Base-by-base conservation (phyloP, 371 early-diverging fungal genomes). In the Rhizopus microsporus region DNA sequence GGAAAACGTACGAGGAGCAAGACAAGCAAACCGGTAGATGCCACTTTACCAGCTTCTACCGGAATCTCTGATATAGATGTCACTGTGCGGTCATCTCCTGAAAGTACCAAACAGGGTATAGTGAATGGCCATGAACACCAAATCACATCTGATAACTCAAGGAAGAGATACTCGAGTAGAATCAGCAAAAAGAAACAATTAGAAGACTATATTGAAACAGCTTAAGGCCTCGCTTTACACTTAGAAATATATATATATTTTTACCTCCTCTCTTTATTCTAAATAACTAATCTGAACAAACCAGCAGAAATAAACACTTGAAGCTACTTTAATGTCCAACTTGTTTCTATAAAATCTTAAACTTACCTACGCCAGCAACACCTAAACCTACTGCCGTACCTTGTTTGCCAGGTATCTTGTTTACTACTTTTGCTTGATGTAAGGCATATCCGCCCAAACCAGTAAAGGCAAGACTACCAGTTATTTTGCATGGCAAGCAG, bases 241-340 rank as follows among this genome's bases (percentile, higher is more conserved):
- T 31, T 49, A 51, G 17, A 43, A 17, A 30, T 23, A 53, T 23
- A 46, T 17, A 53, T 23, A 43, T 51, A 16, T 4, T n/a, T 32
- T 50, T 23, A 5, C 15, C 8, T 29, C 29, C 17, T 42, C 23
- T 32, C 5, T 46, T 56, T 56, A 29, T 48, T 59, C 52, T 65
- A 77, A 45, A 74, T 48, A n/a, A 57, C 23, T 13, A 72, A 58
- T 63, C 78, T 57, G 48, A 72, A 77, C 3, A 77, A n/a, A 12
- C 78, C 78, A 16, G 78, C 78, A 9, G 75, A 77, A 31, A 77
- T 47, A 45, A 77, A 77, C 3, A 70, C 78, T 77, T 29, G n/a
- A 6, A 31, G 29, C 12, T 47, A 10, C 2, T 43, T 8, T 16
- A 17, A 38, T 16, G 8, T 38, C 29, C 7, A 12, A 47, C 4